phyloP scores from a whole-genome alignment of 2,329 filamentous ascomycete species.

The Thelonectria blattea region DNA sequence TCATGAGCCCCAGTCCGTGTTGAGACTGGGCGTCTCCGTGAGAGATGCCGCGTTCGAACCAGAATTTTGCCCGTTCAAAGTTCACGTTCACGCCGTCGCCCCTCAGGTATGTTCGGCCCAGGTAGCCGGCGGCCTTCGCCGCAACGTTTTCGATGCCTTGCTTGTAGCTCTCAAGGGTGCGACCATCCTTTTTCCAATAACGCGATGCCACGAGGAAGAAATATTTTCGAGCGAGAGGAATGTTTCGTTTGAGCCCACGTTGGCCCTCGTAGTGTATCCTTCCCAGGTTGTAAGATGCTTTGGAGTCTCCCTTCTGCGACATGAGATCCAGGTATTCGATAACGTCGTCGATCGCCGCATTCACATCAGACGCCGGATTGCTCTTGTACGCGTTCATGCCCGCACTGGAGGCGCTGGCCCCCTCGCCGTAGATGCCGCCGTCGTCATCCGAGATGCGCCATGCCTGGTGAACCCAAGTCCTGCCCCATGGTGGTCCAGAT shows the following conservation, averaged over 20 bases:
- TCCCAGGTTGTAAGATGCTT: conserved; percentile 84
- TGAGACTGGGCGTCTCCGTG: conserved; percentile 84
- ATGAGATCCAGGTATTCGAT: conserved; percentile 92
- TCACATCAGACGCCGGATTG: conserved; percentile 76
- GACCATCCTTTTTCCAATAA: conserved; percentile 84
- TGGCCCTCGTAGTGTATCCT: conserved; percentile 89
- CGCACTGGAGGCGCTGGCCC: conserved; percentile 87
- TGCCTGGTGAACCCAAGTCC: conserved; percentile 75
- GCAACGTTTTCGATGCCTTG: conserved; percentile 78
- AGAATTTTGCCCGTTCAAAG: conserved; percentile 75
- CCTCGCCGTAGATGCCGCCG: conserved; percentile 93
- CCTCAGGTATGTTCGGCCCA: conserved; percentile 87
- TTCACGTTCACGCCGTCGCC: conserved; percentile 85
- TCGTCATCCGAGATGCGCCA: conserved; percentile 89
- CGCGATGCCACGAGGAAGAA: conserved; percentile 80
- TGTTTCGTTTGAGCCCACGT: conserved; percentile 73
- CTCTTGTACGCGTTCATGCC: conserved; percentile 80
- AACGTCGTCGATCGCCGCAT: conserved; percentile 89
- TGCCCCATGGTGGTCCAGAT: conserved; percentile 88
- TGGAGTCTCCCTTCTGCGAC: conserved; percentile 87
- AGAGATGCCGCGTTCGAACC: conserved; percentile 81
- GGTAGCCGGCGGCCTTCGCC: conserved; percentile 82
- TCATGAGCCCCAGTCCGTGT: conserved; percentile 83
- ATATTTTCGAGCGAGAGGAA: conserved; percentile 76
- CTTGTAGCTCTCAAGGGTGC: conserved; percentile 71